A percentile compares a stretch with the other conserved stretches of the same genome.
These are phyloP conservation scores for Leucogyrophana mollusca DNA, from an alignment of 768 basidiomycete species.

Conservation along the genomic window DNA sequence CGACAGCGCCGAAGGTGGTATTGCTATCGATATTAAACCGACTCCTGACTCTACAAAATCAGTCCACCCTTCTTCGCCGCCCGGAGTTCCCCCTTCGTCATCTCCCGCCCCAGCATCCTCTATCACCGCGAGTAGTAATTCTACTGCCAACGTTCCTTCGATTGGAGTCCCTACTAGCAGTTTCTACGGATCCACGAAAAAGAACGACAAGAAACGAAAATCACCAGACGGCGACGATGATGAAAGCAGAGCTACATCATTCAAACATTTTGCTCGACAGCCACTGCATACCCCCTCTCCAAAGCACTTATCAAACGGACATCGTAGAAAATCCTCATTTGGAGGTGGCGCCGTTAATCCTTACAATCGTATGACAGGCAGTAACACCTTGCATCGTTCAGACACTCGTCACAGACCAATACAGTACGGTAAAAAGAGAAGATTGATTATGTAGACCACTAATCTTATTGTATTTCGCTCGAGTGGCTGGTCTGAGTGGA, in stretches of 20 bases:
- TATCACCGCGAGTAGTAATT: slow-evolving; percentile 20
- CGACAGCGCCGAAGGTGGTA: slow-evolving; percentile 14
- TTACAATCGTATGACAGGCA: slow-evolving; percentile 31
- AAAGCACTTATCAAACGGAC: slow-evolving; percentile 17
- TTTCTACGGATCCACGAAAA: slow-evolving; percentile 34
- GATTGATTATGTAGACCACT: slow-evolving; percentile 31
- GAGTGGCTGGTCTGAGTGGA: slow-evolving; percentile 8
- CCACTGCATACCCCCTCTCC: slow-evolving; percentile 21
- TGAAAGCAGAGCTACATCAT: slow-evolving; percentile 17
- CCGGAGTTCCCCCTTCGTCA: slow-evolving; percentile 33
- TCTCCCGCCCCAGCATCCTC: slow-evolving; percentile 24
- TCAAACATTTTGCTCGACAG: slow-evolving; percentile 17
- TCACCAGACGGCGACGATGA: slow-evolving; percentile 32
- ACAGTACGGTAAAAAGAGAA: slow-evolving; percentile 33
- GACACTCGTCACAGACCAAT: slow-evolving; percentile 19
- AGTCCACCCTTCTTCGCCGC: slow-evolving; percentile 18
- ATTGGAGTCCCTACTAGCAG: slow-evolving; percentile 31
- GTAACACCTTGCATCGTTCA: slow-evolving; percentile 31
- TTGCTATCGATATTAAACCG: slow-evolving; percentile 14
- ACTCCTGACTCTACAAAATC: not conserved
- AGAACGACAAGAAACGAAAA: slow-evolving; percentile 40
- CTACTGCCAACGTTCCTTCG: slow-evolving; percentile 19
- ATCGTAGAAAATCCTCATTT: slow-evolving; percentile 28
- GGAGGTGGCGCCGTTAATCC: slow-evolving; percentile 33
- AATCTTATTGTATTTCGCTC: slow-evolving; percentile 10